Conservation (phyloP, 169 alveolate genomes). For the Hepatocystis sp. region DNA sequence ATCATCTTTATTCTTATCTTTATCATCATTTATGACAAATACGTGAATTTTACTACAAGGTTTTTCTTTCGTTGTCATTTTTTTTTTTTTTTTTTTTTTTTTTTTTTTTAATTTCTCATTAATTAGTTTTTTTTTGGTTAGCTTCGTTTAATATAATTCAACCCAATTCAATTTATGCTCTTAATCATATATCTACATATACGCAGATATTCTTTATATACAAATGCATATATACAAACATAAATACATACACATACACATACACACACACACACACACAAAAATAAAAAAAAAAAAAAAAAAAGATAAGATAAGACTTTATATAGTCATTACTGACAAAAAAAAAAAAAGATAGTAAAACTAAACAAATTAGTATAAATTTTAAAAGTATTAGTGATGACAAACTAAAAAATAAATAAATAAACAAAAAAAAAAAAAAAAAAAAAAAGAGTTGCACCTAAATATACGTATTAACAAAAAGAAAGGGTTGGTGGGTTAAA, state of each 20-base stretch:
- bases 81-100: background rate
- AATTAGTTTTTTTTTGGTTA: conserved; percentile 17
- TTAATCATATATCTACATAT: background rate
- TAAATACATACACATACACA: background rate
- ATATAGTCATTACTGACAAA: too few relatives aligned
- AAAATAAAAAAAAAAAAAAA: conserved; percentile 1
- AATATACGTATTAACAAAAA: too few relatives aligned
- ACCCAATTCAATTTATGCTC: background rate
- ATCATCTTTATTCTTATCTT: background rate
- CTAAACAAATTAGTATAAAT: too few relatives aligned
- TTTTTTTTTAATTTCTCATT: too few relatives aligned
- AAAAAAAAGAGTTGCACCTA: too few relatives aligned
- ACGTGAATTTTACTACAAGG: conserved; percentile 57
- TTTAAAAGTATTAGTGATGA: too few relatives aligned
- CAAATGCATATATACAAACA: background rate
- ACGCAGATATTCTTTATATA: too few relatives aligned
- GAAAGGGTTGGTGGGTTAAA: too few relatives aligned
- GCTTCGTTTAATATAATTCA: background rate
- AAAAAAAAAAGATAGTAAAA: too few relatives aligned
- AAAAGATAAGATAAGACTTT: background rate
- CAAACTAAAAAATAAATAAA: too few relatives aligned
- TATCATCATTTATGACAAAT: conserved; percentile 46
- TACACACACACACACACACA: background rate
- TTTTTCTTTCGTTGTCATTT: conserved; percentile 23
- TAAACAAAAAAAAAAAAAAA: too few relatives aligned